Evolutionary conservation across 176 grass and related monocot species (phyloP).

Genomic region (Carex parvula): DNA sequence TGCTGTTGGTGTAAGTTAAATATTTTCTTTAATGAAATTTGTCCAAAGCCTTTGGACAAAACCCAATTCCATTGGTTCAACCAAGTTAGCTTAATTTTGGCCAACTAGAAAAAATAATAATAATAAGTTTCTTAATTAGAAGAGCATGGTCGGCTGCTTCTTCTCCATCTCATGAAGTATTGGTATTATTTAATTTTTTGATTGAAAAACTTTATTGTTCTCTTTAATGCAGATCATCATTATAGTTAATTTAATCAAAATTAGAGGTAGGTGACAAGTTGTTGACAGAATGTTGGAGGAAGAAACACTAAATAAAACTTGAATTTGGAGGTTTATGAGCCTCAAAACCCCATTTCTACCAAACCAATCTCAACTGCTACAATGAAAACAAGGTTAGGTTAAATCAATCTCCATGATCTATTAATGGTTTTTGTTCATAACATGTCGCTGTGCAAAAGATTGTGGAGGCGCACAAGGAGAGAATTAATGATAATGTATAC

Average conservation of each 20-base stretch:
- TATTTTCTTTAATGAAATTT: no score
- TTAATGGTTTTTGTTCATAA: not conserved
- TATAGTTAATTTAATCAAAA: not conserved
- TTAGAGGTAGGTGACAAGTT: not conserved
- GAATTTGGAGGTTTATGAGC: not conserved
- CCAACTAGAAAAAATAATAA: not conserved
- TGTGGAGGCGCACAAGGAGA: not conserved
- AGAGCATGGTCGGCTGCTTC: not conserved
- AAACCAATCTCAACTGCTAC: constrained; percentile 6
- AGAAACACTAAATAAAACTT: not conserved
- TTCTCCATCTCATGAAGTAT: not conserved
- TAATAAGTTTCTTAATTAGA: not conserved
- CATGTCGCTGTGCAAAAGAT: not conserved
- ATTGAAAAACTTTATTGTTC: not conserved
- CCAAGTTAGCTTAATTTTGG: not conserved
- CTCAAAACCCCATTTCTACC: not conserved
- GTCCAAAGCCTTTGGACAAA: no score
- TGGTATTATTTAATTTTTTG: not conserved
- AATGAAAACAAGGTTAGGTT: not conserved
- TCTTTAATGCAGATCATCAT: not conserved
- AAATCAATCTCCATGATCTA: not conserved
- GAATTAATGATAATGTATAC: not conserved
- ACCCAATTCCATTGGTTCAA: not conserved
- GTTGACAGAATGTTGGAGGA: constrained; percentile 15
- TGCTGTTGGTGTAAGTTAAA: no score